Evolutionary conservation across 768 basidiomycete species (phyloP).

Genomic region (Tulasnella calospora): DNA sequence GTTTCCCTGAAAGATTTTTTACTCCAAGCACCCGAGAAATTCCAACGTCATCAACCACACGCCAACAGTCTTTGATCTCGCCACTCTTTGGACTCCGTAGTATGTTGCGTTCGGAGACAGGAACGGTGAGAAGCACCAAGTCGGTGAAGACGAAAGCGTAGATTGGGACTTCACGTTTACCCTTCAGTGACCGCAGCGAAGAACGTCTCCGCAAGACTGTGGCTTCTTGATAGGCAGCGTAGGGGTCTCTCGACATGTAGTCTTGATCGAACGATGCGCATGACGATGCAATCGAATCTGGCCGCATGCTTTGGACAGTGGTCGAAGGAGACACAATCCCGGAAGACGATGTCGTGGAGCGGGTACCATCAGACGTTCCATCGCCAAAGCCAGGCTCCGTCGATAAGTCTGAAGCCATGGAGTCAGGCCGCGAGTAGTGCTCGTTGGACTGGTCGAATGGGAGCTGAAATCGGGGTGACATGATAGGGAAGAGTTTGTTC

Average conservation of each 20-base stretch:
- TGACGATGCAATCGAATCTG: conserved; percentile 11
- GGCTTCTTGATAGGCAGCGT: neutral
- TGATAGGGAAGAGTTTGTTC: conserved; percentile 21
- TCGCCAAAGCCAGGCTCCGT: conserved; percentile 16
- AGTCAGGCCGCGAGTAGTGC: conserved; percentile 9
- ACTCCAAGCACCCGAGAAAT: conserved; percentile 49
- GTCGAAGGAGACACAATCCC: conserved; percentile 15
- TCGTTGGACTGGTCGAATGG: neutral
- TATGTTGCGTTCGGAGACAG: conserved; percentile 31
- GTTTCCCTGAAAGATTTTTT: conserved; percentile 37
- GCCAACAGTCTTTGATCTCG: conserved; percentile 38
- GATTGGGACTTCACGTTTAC: conserved; percentile 30
- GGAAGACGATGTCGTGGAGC: conserved; percentile 20
- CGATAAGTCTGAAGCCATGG: conserved; percentile 21
- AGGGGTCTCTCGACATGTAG: conserved; percentile 2
- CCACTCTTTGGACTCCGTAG: conserved; percentile 30
- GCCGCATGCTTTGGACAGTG: conserved; percentile 19
- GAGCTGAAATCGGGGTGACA: neutral
- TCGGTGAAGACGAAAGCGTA: conserved; percentile 62
- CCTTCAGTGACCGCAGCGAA: conserved; percentile 15
- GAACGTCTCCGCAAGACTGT: conserved; percentile 14
- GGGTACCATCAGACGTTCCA: conserved; percentile 18
- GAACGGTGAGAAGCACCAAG: conserved; percentile 54
- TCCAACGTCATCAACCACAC: conserved; percentile 46
- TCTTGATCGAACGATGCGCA: conserved; percentile 18